Percentiles rank a stretch among this genome's conserved stretches.
These are phyloP conservation scores for Scedosporium boydii DNA, from an alignment of 2,329 filamentous ascomycete genomes.

Conservation along the genomic window DNA sequence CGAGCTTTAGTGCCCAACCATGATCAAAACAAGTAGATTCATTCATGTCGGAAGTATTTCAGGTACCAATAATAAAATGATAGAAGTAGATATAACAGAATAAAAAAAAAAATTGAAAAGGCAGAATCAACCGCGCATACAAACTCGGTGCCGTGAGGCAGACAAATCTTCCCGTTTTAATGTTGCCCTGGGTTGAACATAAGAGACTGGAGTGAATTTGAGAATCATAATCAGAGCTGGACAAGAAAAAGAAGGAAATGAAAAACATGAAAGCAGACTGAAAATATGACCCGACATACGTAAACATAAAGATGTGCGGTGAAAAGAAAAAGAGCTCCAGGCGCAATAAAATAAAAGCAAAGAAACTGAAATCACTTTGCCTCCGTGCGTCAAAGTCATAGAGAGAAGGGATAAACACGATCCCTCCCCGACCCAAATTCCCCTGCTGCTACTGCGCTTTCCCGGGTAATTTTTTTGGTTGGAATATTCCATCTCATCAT, in stretches of 20 bases:
- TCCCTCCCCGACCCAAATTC: background rate
- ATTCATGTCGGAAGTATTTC: background rate
- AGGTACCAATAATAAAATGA: background rate
- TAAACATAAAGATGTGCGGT: background rate
- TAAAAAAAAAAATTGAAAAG: background rate
- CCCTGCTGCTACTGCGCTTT: background rate
- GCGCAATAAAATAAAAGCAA: too few relatives aligned
- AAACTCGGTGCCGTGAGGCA: constrained; percentile 25
- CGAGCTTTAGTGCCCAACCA: background rate
- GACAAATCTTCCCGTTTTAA: constrained; percentile 29
- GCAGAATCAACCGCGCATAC: background rate
- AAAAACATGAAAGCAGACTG: background rate
- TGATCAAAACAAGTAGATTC: background rate
- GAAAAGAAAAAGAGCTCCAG: too few relatives aligned
- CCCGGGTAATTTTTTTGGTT: background rate
- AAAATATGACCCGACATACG: background rate
- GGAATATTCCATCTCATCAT: background rate
- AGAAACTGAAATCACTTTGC: too few relatives aligned
- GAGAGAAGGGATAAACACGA: too few relatives aligned
- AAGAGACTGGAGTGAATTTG: background rate
- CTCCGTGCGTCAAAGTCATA: too few relatives aligned
- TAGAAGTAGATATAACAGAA: background rate
- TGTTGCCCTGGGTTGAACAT: constrained; percentile 1
- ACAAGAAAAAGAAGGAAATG: constrained; percentile 4
- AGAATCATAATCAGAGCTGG: background rate